Conservation (phyloP, 768 basidiomycete species). For the Suillus sp. region DNA sequence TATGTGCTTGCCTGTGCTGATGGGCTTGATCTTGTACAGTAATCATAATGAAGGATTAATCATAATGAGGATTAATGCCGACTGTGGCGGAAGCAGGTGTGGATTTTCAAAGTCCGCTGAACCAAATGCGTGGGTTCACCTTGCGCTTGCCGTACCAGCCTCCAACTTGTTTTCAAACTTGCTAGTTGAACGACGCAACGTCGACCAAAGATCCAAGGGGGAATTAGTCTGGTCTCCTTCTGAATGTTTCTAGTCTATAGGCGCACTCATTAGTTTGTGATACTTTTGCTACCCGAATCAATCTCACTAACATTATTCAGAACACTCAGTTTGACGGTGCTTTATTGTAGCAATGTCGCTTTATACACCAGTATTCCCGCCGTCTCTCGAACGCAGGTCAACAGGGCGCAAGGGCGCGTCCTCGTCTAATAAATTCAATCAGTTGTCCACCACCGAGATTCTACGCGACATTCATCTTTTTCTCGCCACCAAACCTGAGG, state of each 20-base stretch:
- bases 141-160: background rate
- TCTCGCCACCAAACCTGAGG: constrained; percentile 34
- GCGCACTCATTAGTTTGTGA: background rate
- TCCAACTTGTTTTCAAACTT: background rate
- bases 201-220: background rate
- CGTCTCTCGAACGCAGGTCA: constrained; percentile 17
- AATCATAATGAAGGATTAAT: background rate
- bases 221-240: background rate
- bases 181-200: background rate
- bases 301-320: background rate
- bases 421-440: constrained; percentile 3
- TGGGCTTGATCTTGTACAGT: background rate
- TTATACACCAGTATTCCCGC: constrained; percentile 37
- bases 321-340: background rate
- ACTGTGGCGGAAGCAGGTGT: no score
- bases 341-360: constrained; percentile 29
- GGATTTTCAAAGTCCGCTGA: constrained; percentile 4
- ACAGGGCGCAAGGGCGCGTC: constrained; percentile 14
- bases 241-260: background rate
- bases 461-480: constrained; percentile 36
- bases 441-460: constrained; percentile 25
- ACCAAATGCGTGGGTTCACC: background rate
- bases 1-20: background rate
- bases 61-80: background rate
- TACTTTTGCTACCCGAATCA: background rate